Evolutionary conservation across 2,329 filamentous ascomycete genomes (phyloP), one percentile per base, ranked within the genome.

Genomic region (Harringtonia lauricola): DNA sequence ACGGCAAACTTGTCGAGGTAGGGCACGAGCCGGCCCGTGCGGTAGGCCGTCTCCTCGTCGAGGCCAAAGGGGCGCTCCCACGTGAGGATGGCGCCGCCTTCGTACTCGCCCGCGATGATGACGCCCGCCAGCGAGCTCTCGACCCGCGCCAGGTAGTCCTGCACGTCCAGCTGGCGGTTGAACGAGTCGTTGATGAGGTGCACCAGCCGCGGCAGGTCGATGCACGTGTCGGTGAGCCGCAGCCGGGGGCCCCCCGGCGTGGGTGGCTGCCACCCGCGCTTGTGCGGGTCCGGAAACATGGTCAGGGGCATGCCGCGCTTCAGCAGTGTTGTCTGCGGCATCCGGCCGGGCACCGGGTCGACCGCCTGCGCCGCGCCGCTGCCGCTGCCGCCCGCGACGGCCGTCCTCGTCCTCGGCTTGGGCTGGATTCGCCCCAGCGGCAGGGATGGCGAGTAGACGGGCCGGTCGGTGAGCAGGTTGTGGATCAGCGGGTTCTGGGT

Each of bases 1-100:
- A 98, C 92, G 1, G 92, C 92, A 58, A 98, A 96, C 60, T 98
- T 98, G 63, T 98, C 92, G 26, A 98, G 72, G 59, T 98, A 98
- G 0, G 92, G 92, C 0, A 98, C 85, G 52, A 87, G 74, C 10
- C 84, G 74, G 1, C 71, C 71, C 30, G 71, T 70, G 17, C 68
- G 63, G 45, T 74, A 65, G 46, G 61, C 73, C 57, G 55, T 69
- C 60, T 77, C 70, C 41, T 78, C 72, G 36, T 66, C 64, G 18
- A 77, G 64, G 0, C 70, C 76, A 1, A 68, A 72, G 13, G 51
- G 87, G 28, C 72, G 72, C 64, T 98, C 92, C 92, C 92, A 98
- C 0, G 92, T 98, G 18, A 96, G 67, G 36, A 98, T 83, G 2
- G 92, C 92, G 2, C 87, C 89, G 42, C 92, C 92, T 68, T 98